Conservation (phyloP, 352 stramenopile genomes). For the Globisporangium orthogonon region DNA sequence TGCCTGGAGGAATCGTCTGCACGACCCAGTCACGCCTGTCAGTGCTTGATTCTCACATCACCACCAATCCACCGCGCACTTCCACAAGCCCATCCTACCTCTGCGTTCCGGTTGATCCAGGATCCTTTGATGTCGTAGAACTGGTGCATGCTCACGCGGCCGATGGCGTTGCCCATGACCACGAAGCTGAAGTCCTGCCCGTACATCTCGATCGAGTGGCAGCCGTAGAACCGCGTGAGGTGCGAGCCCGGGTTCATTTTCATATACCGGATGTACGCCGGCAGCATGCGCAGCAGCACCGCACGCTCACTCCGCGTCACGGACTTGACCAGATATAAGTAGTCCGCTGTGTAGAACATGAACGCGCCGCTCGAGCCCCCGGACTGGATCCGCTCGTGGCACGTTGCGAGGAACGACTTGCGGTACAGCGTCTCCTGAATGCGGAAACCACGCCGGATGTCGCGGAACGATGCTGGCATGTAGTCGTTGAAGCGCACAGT, state of each 20-base stretch:
- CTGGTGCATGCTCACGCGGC: constrained; percentile 77
- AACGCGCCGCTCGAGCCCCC: constrained; percentile 85
- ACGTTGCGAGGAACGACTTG: constrained; percentile 75
- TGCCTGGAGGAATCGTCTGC: constrained; percentile 68
- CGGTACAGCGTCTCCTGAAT: constrained; percentile 74
- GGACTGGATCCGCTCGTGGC: constrained; percentile 76
- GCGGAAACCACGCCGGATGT: constrained; percentile 73
- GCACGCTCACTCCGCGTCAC: constrained; percentile 73
- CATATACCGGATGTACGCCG: constrained; percentile 78
- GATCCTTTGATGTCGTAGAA: constrained; percentile 91
- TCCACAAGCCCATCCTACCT: constrained; percentile 24
- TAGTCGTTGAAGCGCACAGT: constrained; percentile 79
- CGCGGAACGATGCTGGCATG: constrained; percentile 55
- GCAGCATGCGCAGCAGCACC: constrained; percentile 79
- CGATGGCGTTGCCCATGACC: constrained; percentile 89
- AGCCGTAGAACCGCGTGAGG: constrained; percentile 87
- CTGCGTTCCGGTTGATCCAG: constrained; percentile 81
- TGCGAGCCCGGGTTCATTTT: constrained; percentile 70
- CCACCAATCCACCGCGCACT: too few species aligned
- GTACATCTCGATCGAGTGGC: constrained; percentile 89
- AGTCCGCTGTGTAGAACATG: constrained; percentile 90
- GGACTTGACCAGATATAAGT: constrained; percentile 85
- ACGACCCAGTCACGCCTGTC: neutral
- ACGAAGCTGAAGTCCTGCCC: constrained; percentile 85
- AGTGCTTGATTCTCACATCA: neutral